Conservation (phyloP, 23 red algal genomes). For the Gracilaria caudata region DNA sequence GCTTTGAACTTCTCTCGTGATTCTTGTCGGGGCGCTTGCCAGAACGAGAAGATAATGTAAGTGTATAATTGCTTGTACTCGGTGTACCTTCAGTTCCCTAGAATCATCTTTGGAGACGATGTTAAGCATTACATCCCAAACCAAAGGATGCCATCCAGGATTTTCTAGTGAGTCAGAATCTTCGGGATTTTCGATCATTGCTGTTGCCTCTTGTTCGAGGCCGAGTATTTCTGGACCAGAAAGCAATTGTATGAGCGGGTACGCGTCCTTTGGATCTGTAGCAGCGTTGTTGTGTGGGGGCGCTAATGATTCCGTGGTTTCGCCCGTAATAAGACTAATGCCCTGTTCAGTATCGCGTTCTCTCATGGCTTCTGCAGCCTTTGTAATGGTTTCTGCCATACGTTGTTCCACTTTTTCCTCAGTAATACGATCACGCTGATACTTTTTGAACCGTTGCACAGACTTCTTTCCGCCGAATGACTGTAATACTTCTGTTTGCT, state of each 20-base stretch:
- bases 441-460: constrained; percentile 4
- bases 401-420: constrained; percentile 55
- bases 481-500: constrained; percentile 30
- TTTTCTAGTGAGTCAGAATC: constrained; percentile 26
- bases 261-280: constrained; percentile 54
- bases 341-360: constrained; percentile 45
- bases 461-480: constrained; percentile 52
- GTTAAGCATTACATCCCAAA: constrained; percentile 34
- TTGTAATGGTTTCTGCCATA: constrained; percentile 29
- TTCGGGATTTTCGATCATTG: constrained; percentile 14
- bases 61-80: constrained; percentile 50
- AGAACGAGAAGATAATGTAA: constrained; percentile 57
- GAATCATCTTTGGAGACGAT: not conserved
- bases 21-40: not conserved
- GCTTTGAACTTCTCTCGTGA: constrained; percentile 13
- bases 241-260: constrained; percentile 43
- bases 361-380: constrained; percentile 44
- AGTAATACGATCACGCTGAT: constrained; percentile 55
- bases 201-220: constrained; percentile 42
- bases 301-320: constrained; percentile 52
- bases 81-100: constrained; percentile 6
- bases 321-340: constrained; percentile 2
- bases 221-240: constrained; percentile 28
- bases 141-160: constrained; percentile 64
- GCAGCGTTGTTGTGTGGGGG: constrained; percentile 60